A percentile compares a stretch with the other conserved stretches of the same genome.
These are phyloP conservation scores for Polychaeton citri DNA, from an alignment of 2,329 filamentous ascomycete genomes.

Conservation along the genomic window DNA sequence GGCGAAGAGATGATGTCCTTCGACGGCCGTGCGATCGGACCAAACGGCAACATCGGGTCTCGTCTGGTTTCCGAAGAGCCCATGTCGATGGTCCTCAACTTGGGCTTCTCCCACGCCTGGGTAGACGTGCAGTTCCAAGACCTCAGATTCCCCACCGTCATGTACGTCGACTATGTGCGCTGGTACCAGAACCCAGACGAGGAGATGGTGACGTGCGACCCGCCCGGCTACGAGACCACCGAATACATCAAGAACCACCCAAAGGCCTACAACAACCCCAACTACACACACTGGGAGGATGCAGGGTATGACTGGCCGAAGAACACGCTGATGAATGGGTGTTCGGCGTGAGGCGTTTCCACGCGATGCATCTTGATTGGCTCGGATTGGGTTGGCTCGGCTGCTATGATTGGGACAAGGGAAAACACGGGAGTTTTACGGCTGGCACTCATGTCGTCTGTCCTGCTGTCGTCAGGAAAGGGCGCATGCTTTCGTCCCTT, in stretches of 20 bases:
- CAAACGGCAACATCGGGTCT: constrained; percentile 39
- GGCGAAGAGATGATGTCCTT: constrained; percentile 38
- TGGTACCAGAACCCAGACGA: constrained; percentile 40
- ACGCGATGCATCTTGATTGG: too few species aligned
- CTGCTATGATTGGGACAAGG: too few species aligned
- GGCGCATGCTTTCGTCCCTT: too few species aligned
- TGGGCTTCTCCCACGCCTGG: constrained; percentile 40
- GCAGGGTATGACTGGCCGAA: constrained; percentile 28
- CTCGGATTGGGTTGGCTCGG: too few species aligned
- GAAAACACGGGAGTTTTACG: too few species aligned
- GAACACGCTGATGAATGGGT: constrained; percentile 31
- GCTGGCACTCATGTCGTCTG: too few species aligned
- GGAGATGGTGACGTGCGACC: constrained; percentile 40
- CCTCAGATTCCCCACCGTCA: constrained; percentile 37
- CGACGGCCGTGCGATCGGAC: constrained; percentile 38
- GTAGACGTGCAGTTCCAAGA: constrained; percentile 31
- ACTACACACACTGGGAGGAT: constrained; percentile 34
- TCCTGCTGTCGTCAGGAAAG: too few species aligned
- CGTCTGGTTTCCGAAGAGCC: constrained; percentile 39
- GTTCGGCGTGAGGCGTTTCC: constrained; percentile 6
- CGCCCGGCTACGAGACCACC: constrained; percentile 39
- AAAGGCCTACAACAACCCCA: constrained; percentile 36
- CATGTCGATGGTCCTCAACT: constrained; percentile 40
- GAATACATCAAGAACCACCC: constrained; percentile 36
- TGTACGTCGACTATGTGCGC: constrained; percentile 42